Percentiles rank a stretch among this genome's conserved stretches.
These are phyloP conservation scores for Eucalyptus melliodora DNA, from an alignment of 345 rosid species.

Conservation along the genomic window DNA sequence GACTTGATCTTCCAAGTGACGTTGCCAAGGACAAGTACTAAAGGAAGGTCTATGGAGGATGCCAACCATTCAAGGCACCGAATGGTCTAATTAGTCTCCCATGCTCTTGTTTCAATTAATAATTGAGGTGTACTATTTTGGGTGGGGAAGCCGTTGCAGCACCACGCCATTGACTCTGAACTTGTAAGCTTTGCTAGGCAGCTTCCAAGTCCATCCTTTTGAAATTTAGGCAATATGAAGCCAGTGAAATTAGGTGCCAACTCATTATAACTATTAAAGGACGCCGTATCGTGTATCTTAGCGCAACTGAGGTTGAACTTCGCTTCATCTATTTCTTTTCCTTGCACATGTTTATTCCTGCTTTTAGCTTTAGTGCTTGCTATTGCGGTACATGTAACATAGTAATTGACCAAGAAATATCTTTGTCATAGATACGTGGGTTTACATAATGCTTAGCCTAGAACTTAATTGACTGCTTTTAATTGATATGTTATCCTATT, in stretches of 20 bases:
- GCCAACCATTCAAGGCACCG: not conserved
- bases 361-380: too few relatives aligned
- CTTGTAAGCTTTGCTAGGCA: not conserved
- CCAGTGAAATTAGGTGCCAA: not conserved
- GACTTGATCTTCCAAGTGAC: constrained; percentile 2
- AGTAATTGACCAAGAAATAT: not conserved
- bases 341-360: not conserved
- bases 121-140: not conserved
- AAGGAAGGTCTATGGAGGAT: not conserved
- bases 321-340: not conserved
- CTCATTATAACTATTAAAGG: not conserved
- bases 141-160: not conserved
- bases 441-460: not conserved
- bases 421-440: not conserved
- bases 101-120: not conserved
- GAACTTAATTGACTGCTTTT: not conserved
- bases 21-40: not conserved
- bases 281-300: not conserved
- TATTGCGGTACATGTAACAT: too few relatives aligned
- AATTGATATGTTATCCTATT: not conserved
- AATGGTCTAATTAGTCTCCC: not conserved
- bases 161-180: not conserved
- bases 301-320: not conserved
- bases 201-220: not conserved
- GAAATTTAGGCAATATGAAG: not conserved